Conservation (phyloP, 2,329 filamentous ascomycete genomes). For the Aplosporella prunicola region DNA sequence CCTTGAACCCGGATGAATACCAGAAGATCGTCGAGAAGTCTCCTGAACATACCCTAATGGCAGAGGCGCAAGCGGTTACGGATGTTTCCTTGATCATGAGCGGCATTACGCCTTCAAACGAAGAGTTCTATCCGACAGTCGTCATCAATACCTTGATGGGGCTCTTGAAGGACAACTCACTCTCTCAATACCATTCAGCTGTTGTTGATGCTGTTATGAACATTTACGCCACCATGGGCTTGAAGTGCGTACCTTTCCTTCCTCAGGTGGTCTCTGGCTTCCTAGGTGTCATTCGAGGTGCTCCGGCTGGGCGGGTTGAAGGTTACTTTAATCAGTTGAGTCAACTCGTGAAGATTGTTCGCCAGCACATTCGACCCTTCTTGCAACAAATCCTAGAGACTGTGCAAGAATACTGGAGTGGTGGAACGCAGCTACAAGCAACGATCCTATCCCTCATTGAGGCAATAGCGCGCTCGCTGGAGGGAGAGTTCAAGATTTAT, state of each 20-base stretch:
- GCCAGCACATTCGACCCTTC: constrained; percentile 90
- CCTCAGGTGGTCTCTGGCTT: constrained; percentile 93
- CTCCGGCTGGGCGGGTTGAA: constrained; percentile 68
- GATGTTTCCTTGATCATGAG: constrained; percentile 98
- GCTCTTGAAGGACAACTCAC: constrained; percentile 81
- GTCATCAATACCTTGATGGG: constrained; percentile 93
- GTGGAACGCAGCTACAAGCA: constrained; percentile 68
- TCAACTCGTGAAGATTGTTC: constrained; percentile 85
- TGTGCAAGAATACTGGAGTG: constrained; percentile 83
- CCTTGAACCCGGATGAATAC: constrained; percentile 91
- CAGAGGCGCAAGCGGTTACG: constrained; percentile 61
- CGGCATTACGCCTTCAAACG: constrained; percentile 87
- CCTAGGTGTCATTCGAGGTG: constrained; percentile 75
- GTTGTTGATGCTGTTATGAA: constrained; percentile 98
- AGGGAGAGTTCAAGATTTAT: constrained; percentile 97
- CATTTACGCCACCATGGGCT: constrained; percentile 89
- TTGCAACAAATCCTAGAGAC: constrained; percentile 78
- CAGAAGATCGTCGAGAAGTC: constrained; percentile 87
- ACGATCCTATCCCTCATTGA: constrained; percentile 91
- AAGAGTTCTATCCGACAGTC: constrained; percentile 97
- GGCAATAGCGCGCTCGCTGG: constrained; percentile 83
- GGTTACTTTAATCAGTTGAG: constrained; percentile 97
- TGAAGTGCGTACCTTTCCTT: constrained; percentile 93
- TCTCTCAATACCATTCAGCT: constrained; percentile 81
- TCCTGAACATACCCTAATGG: constrained; percentile 66